Conservation (phyloP, 2,329 filamentous ascomycete genomes). For the Boeremia lycopersici region DNA sequence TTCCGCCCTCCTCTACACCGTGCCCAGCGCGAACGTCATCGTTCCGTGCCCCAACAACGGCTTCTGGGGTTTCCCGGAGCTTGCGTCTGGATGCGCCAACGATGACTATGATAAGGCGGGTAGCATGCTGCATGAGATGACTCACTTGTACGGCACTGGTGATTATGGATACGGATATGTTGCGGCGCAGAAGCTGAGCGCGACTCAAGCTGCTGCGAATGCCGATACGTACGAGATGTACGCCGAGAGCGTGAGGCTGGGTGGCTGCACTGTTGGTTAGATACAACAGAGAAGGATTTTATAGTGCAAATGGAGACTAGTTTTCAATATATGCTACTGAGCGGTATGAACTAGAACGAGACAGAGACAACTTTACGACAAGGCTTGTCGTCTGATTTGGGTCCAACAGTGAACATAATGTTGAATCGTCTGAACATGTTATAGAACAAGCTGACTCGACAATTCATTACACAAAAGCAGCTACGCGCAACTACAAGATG, state of each 20-base stretch:
- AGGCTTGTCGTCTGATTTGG: too few relatives aligned
- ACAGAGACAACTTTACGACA: too few relatives aligned
- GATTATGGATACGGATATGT: slow-evolving; percentile 11
- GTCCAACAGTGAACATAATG: too few relatives aligned
- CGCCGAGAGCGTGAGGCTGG: slow-evolving; percentile 17
- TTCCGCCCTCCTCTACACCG: slow-evolving; percentile 18
- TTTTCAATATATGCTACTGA: too few relatives aligned
- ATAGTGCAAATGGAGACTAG: too few relatives aligned
- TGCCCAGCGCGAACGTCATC: slow-evolving; percentile 10
- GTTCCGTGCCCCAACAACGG: slow-evolving; percentile 19
- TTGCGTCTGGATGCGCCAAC: slow-evolving; percentile 6
- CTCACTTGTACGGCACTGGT: slow-evolving; percentile 12
- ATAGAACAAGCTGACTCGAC: too few relatives aligned
- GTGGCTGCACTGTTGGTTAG: slow-evolving; percentile 17
- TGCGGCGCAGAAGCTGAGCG: slow-evolving; percentile 14
- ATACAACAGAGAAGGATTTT: too few relatives aligned
- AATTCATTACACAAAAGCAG: too few relatives aligned
- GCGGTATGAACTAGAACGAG: too few relatives aligned
- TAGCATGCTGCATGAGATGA: slow-evolving; percentile 15
- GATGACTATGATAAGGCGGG: slow-evolving; percentile 20
- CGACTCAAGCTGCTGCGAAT: slow-evolving; percentile 9
- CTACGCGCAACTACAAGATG: too few relatives aligned
- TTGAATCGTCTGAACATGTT: too few relatives aligned
- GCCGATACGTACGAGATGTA: slow-evolving; percentile 22
- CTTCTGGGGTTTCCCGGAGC: slow-evolving; percentile 16